phyloP scores from a whole-genome alignment of 345 rosid species.

The Kandelia obovata region DNA sequence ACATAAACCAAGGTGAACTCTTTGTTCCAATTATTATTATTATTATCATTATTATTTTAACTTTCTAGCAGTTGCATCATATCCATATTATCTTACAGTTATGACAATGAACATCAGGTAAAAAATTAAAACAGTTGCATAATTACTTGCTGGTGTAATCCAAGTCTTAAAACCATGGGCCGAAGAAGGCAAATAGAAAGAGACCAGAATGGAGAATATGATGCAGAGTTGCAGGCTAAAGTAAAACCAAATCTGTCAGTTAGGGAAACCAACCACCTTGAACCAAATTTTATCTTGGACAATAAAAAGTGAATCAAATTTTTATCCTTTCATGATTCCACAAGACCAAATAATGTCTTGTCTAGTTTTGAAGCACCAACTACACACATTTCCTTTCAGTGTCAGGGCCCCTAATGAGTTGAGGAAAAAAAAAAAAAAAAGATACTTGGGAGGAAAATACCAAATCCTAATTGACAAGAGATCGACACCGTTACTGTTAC shows the following conservation, averaged over 20 bases:
- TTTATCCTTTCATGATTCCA: constrained; percentile 15
- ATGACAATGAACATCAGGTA: no score
- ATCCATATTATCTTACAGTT: no score
- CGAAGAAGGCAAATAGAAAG: no score
- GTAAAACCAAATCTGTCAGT: background rate
- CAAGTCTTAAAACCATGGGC: no score
- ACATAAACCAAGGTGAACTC: no score
- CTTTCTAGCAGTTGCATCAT: no score
- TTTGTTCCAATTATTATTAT: no score
- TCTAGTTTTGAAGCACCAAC: constrained; percentile 24
- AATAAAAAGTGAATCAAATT: background rate
- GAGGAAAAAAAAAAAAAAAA: no score
- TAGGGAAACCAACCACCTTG: constrained; percentile 16
- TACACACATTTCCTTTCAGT: constrained; percentile 10
- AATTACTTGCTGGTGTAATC: no score
- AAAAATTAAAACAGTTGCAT: no score
- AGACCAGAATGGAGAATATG: no score
- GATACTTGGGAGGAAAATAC: background rate
- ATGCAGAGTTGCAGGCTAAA: background rate
- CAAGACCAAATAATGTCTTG: background rate
- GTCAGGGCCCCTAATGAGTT: background rate
- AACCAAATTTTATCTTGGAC: background rate
- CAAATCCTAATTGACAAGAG: background rate
- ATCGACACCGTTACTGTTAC: background rate
- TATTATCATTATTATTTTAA: no score